Evolutionary conservation across 2,329 filamentous ascomycete species (phyloP).

Genomic region (Decorospora gaudefroyi): DNA sequence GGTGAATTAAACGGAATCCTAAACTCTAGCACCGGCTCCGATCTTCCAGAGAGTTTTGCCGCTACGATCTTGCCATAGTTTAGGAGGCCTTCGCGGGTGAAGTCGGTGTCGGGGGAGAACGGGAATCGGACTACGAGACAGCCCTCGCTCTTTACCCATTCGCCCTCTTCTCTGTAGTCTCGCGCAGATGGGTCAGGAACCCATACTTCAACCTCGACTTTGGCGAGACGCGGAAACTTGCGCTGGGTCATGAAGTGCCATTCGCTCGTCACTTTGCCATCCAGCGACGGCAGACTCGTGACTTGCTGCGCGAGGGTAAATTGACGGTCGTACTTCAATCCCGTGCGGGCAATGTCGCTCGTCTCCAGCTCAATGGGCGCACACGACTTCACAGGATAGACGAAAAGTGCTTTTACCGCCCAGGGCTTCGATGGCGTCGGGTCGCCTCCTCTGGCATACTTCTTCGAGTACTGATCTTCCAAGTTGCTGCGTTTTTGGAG

Average conservation of each 20-base stretch:
- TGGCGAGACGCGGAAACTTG: conserved; percentile 71
- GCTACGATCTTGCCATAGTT: conserved; percentile 41
- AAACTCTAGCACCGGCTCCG: conserved; percentile 65
- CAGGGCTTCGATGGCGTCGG: conserved; percentile 33
- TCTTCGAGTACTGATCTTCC: conserved; percentile 59
- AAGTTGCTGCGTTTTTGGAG: conserved; percentile 58
- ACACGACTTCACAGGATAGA: conserved; percentile 86
- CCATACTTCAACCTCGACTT: conserved; percentile 70
- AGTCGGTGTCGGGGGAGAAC: conserved; percentile 46
- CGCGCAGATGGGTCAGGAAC: conserved; percentile 65
- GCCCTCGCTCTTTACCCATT: conserved; percentile 59
- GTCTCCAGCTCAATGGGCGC: conserved; percentile 71
- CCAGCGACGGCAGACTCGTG: conserved; percentile 49
- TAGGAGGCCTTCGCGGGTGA: conserved; percentile 40
- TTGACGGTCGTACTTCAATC: conserved; percentile 77
- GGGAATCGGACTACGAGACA: conserved; percentile 72
- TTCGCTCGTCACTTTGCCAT: conserved; percentile 48
- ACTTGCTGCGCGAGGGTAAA: conserved; percentile 76
- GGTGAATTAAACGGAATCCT: conserved; percentile 68
- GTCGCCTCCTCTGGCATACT: conserved; percentile 49
- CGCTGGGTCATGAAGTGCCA: conserved; percentile 76
- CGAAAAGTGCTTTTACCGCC: conserved; percentile 70
- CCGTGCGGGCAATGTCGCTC: conserved; percentile 67
- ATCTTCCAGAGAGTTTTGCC: conserved; percentile 46
- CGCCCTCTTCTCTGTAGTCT: conserved; percentile 55